Base-by-base conservation (phyloP, 2,329 filamentous ascomycete species). In the Cordyceps farinosa region DNA sequence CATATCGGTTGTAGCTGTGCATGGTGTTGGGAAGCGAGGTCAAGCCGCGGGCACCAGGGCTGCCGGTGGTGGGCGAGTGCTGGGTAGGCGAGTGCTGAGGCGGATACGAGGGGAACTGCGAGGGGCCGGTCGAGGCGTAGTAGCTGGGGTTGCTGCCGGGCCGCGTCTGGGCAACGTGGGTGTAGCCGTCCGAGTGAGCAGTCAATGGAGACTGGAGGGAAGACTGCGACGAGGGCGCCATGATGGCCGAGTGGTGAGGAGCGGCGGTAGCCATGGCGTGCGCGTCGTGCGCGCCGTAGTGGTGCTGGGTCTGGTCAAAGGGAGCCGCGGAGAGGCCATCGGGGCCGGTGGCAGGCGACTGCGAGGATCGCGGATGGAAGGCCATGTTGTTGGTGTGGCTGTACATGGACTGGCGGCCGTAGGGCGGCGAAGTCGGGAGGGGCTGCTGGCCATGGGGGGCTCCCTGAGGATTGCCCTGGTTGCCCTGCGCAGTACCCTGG, bases 321-420 rank as follows among this genome's bases (percentile, higher is more conserved):
- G 88, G 83, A 65, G 89, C 86, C 61, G 85, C 81, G 65, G 89
- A 84, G 61, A 93, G 79, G 55, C 81, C 82, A 71, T 91, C 86
- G 54, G 79, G 80, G 34, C 81, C 79, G 8, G 84, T 81, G 10
- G 78, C 74, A 15, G 89, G 88, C 30, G 76, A 76, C 59, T 74
- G 74, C 3, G 76, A 74, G 66, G 69, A 74, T 61, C 76, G 69
- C 38, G 74, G 72, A 57, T 69, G n/a, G 34, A 71, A 74, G 32
- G 71, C 65, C 71, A 85, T 78, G 53, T 81, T 80, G 36, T 84
- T 84, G 55, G 30, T 11, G 65, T 72, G 73, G 56, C 65, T 68
- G 75, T 86, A 90, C 66, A 76, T 65, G 13, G 70, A 67, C 5
- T 70, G 64, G 22, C 72, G 71, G 61, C 67, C 64, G 62, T 73